A percentile compares a stretch with the other conserved stretches of the same genome.
These are phyloP conservation scores for Ambrosia hybrid DNA, from an alignment of 140 eudicot genomes.

Conservation along the genomic window DNA sequence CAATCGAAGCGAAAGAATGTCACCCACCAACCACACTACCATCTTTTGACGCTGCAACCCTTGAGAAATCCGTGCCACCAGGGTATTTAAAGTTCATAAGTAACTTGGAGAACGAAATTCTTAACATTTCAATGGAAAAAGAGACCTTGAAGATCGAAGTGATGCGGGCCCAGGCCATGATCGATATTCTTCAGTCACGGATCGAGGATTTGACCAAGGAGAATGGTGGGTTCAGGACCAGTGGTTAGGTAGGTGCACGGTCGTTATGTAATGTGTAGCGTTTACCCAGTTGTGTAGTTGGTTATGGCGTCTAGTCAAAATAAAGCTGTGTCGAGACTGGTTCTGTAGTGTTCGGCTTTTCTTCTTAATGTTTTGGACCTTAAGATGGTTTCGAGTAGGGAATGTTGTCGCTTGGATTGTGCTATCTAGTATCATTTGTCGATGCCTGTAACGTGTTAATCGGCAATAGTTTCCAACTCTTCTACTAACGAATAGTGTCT, in stretches of 20 bases:
- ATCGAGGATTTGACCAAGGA: conserved; percentile 61
- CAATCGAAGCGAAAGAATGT: conserved; percentile 54
- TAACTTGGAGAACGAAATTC: conserved; percentile 69
- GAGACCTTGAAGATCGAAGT: conserved; percentile 74
- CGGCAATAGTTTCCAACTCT: neutral
- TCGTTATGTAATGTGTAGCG: conserved; percentile 18
- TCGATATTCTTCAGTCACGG: conserved; percentile 78
- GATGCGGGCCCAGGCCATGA: conserved; percentile 94
- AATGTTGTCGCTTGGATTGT: conserved; percentile 1
- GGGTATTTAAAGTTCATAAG: conserved; percentile 75
- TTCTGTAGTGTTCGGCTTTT: conserved; percentile 20
- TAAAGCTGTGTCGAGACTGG: conserved; percentile 26
- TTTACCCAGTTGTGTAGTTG: conserved; percentile 27
- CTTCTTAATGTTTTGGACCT: conserved; percentile 11
- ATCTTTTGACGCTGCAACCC: conserved; percentile 57
- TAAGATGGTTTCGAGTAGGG: conserved; percentile 5
- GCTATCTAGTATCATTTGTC: neutral
- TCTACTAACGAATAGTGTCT: too few species aligned
- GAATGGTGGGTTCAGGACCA: conserved; percentile 49
- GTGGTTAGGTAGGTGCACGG: conserved; percentile 24
- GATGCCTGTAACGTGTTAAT: neutral
- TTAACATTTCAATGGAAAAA: conserved; percentile 65
- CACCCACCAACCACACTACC: conserved; percentile 39
- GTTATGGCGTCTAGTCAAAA: neutral
- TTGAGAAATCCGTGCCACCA: conserved; percentile 85